Conservation (phyloP, 2,329 filamentous ascomycete species). For the Exophiala mesophila region DNA sequence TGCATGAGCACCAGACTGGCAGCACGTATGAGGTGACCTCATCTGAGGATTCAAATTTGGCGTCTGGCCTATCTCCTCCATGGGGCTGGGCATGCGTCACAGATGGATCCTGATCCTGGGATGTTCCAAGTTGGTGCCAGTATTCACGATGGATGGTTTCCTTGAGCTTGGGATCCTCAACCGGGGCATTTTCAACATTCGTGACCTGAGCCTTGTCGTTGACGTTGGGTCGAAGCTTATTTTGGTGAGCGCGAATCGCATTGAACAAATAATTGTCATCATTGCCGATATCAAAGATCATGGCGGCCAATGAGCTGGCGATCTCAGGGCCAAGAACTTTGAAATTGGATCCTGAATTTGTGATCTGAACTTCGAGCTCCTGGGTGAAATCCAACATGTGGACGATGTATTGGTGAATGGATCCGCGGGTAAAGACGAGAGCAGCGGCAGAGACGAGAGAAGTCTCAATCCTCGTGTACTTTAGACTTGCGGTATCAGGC, state of each 20-base stretch:
- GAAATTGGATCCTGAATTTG: slow-evolving; percentile 44
- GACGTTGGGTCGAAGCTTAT: slow-evolving; percentile 11
- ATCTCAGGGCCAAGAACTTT: slow-evolving; percentile 53
- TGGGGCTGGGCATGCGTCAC: slow-evolving; percentile 6
- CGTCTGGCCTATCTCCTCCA: slow-evolving; percentile 20
- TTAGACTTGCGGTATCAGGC: slow-evolving; percentile 28
- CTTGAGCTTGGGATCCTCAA: slow-evolving; percentile 12
- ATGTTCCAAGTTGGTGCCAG: slow-evolving; percentile 18
- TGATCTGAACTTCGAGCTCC: slow-evolving; percentile 45
- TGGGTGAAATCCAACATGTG: slow-evolving; percentile 39
- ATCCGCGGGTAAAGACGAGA: slow-evolving; percentile 39
- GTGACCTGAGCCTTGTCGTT: slow-evolving; percentile 5
- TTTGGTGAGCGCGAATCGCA: slow-evolving; percentile 24
- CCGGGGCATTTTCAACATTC: neutral
- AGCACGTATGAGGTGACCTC: slow-evolving; percentile 36
- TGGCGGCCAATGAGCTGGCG: slow-evolving; percentile 51
- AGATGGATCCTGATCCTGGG: too few species aligned
- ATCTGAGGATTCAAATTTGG: slow-evolving; percentile 21
- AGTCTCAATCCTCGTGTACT: slow-evolving; percentile 38
- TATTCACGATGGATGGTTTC: slow-evolving; percentile 21
- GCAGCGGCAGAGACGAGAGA: slow-evolving; percentile 53
- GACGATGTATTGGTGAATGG: slow-evolving; percentile 36
- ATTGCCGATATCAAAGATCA: slow-evolving; percentile 52
- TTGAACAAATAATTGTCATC: slow-evolving; percentile 32
- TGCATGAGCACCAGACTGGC: slow-evolving; percentile 37